Percentiles rank a stretch among this genome's conserved stretches.
Conservation (phyloP, 2,329 filamentous ascomycete genomes). For the Penicillium corylophilum region DNA sequence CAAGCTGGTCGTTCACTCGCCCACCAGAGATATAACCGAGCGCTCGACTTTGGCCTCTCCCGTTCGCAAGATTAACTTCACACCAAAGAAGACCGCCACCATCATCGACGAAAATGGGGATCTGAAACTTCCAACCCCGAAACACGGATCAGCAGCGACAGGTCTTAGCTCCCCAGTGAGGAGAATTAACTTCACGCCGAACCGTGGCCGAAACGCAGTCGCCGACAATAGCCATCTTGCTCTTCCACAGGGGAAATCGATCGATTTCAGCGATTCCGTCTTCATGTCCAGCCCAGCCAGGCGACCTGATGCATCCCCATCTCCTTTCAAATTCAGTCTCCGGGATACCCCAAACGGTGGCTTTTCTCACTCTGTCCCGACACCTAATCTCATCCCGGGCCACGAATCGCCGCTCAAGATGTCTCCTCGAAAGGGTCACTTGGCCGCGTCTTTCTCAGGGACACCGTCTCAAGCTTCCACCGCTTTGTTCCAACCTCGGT, state of each 20-base stretch:
- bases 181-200: constrained; percentile 38
- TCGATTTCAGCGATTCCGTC: constrained; percentile 33
- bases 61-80: constrained; percentile 34
- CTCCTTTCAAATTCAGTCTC: constrained; percentile 45
- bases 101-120: constrained; percentile 35
- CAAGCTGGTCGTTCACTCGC: constrained; percentile 36
- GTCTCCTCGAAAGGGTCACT: constrained; percentile 44
- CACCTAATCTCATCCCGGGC: constrained; percentile 30
- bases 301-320: constrained; percentile 45
- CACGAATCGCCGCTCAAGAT: constrained; percentile 42
- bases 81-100: constrained; percentile 25
- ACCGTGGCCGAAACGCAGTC: constrained; percentile 10
- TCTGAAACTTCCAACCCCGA: constrained; percentile 25
- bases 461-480: constrained; percentile 33
- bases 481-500: constrained; percentile 36
- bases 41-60: constrained; percentile 34
- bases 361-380: constrained; percentile 20
- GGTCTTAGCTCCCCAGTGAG: constrained; percentile 37
- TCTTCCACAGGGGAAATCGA: constrained; percentile 25
- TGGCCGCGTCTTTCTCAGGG: constrained; percentile 38
- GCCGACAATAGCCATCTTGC: constrained; percentile 24
- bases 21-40: constrained; percentile 30
- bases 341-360: constrained; percentile 42
- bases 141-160: constrained; percentile 21
- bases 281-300: constrained; percentile 47